Conservation (phyloP, 805 yeast species). For the Pichia gijzeniarum region DNA sequence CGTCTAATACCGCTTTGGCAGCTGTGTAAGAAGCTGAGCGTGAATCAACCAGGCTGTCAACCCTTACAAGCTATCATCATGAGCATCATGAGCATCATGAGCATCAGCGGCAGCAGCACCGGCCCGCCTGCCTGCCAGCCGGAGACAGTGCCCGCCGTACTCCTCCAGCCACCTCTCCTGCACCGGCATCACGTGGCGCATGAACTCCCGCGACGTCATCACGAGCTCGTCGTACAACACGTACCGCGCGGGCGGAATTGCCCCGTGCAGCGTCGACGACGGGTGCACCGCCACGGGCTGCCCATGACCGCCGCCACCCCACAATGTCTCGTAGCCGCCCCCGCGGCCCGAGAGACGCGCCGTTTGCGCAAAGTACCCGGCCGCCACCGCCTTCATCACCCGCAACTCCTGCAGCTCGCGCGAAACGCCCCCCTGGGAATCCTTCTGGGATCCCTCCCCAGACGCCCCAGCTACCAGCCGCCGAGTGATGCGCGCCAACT, state of each 20-base stretch:
- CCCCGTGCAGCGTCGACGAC: conserved; percentile 59
- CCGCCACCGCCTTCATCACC: conserved; percentile 49
- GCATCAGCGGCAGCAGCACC: too few species aligned
- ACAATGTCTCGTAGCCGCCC: conserved; percentile 59
- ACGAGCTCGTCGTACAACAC: conserved; percentile 80
- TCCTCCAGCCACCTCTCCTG: conserved; percentile 69
- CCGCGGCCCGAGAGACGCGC: conserved; percentile 57
- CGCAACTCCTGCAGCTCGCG: conserved; percentile 23
- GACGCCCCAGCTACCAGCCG: background rate
- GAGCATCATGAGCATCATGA: too few species aligned
- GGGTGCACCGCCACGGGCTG: conserved; percentile 84
- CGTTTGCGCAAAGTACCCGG: conserved; percentile 66
- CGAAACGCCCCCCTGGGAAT: conserved; percentile 15
- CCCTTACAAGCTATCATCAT: too few species aligned
- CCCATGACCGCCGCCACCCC: too few species aligned
- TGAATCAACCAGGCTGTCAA: too few species aligned
- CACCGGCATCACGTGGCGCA: conserved; percentile 72
- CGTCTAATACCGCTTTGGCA: too few species aligned
- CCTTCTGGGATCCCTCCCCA: background rate
- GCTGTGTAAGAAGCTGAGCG: too few species aligned
- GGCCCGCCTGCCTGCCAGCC: background rate
- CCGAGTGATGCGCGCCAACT: conserved; percentile 52
- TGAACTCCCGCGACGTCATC: conserved; percentile 79
- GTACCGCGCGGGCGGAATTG: conserved; percentile 66
- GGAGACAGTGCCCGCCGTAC: conserved; percentile 59